Evolutionary conservation across 164 flowering plant genomes (phyloP).

Genomic region (Magnolia kwangsiensis): DNA sequence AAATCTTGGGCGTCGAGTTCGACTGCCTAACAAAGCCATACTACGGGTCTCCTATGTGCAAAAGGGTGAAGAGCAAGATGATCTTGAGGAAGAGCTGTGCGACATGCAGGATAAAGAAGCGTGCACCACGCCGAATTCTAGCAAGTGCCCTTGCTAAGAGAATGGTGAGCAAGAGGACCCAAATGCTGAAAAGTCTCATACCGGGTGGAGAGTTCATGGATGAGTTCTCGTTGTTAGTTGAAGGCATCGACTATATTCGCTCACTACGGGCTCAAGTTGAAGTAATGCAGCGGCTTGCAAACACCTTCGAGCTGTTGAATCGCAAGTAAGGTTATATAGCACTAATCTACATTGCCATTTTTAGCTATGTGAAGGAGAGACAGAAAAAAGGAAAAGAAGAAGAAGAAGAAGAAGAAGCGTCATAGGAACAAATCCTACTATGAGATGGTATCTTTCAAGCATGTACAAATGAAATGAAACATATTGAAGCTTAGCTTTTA

Average conservation of each 20-base stretch:
- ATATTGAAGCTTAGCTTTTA: constrained; percentile 1
- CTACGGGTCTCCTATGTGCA: neutral
- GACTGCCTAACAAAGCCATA: constrained; percentile 15
- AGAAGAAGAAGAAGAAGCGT: neutral
- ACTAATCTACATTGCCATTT: neutral
- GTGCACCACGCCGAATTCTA: neutral
- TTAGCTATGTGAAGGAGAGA: neutral
- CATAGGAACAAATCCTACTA: neutral
- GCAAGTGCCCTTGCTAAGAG: constrained; percentile 41
- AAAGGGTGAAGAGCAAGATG: constrained; percentile 37
- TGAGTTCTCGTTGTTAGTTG: constrained; percentile 45
- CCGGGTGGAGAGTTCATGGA: constrained; percentile 76
- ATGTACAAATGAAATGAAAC: constrained; percentile 31
- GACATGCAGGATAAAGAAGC: constrained; percentile 16
- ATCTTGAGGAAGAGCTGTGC: constrained; percentile 38
- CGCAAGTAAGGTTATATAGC: constrained; percentile 19
- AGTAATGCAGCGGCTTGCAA: constrained; percentile 60
- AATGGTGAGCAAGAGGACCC: constrained; percentile 50
- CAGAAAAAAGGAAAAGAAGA: neutral
- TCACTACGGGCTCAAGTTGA: constrained; percentile 68
- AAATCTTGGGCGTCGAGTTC: constrained; percentile 25
- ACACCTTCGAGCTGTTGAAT: constrained; percentile 22
- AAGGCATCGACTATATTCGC: constrained; percentile 68
- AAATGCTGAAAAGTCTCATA: constrained; percentile 46
- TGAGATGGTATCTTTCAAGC: constrained; percentile 17